phyloP scores from a whole-genome alignment of 2,329 filamentous ascomycete genomes.

The Neonectria magnoliae region DNA sequence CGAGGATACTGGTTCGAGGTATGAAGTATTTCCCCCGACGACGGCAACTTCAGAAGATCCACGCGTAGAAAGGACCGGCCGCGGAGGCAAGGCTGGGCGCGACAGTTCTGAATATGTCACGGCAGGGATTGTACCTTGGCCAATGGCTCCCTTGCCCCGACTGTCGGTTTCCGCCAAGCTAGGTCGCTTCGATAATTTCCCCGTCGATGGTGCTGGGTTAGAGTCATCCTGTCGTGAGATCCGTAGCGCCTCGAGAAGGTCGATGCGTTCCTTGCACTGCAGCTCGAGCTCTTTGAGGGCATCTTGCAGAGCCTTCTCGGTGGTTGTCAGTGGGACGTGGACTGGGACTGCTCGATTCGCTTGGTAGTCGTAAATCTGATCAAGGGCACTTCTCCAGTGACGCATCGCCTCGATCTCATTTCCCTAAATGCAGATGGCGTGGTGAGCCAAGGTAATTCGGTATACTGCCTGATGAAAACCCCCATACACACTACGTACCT shows the following conservation, averaged over 20 bases:
- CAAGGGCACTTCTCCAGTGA: slow-evolving; percentile 89
- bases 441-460: slow-evolving; percentile 16
- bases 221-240: slow-evolving; percentile 63
- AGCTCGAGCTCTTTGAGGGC: slow-evolving; percentile 85
- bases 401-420: slow-evolving; percentile 91
- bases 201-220: slow-evolving; percentile 28
- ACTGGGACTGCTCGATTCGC: slow-evolving; percentile 76
- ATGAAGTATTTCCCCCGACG: slow-evolving; percentile 46
- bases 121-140: slow-evolving; percentile 82
- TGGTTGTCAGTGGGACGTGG: slow-evolving; percentile 79
- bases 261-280: slow-evolving; percentile 93
- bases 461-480: not conserved
- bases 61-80: slow-evolving; percentile 66
- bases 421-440: slow-evolving; percentile 65
- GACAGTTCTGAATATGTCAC: slow-evolving; percentile 84
- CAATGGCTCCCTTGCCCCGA: slow-evolving; percentile 71
- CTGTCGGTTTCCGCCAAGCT: slow-evolving; percentile 32
- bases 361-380: slow-evolving; percentile 88
- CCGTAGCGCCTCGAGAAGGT: slow-evolving; percentile 83
- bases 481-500: slow-evolving; percentile 63
- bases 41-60: slow-evolving; percentile 61
- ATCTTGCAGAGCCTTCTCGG: slow-evolving; percentile 83
- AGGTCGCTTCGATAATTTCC: slow-evolving; percentile 37
- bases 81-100: slow-evolving; percentile 68
- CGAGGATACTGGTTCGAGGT: slow-evolving; percentile 26